Conservation (phyloP, 257 asterid species). For the Solanum paucissectum region DNA sequence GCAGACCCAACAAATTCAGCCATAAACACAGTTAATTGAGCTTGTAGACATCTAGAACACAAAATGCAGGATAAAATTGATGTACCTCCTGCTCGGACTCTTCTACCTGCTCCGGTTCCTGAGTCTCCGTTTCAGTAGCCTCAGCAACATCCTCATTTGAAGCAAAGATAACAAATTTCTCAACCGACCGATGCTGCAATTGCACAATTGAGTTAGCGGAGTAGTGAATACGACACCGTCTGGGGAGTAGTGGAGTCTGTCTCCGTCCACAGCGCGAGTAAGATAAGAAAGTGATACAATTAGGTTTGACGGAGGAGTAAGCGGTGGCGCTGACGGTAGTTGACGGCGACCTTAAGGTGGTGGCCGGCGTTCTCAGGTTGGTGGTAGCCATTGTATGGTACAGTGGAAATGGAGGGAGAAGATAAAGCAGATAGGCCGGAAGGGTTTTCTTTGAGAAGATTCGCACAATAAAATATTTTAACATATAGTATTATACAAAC, state of each 20-base stretch:
- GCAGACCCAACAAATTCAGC: background rate
- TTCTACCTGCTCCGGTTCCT: background rate
- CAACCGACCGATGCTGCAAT: background rate
- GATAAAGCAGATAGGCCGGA: background rate
- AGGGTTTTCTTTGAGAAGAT: background rate
- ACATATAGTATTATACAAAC: background rate
- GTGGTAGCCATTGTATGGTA: conserved; percentile 6
- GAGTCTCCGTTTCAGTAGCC: background rate
- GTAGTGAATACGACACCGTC: background rate
- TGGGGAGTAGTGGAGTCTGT: background rate
- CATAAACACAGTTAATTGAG: background rate
- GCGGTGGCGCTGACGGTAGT: background rate
- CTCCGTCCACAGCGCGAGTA: background rate
- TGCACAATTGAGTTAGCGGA: background rate
- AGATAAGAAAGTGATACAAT: background rate
- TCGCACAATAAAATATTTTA: background rate
- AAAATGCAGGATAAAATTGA: background rate
- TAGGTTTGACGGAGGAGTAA: background rate
- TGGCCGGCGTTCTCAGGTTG: background rate
- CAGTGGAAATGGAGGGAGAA: background rate
- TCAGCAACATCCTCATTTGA: conserved; percentile 1
- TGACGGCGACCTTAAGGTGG: background rate
- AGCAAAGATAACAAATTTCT: background rate
- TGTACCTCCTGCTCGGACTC: background rate
- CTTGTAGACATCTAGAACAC: background rate